Percentiles rank a stretch among this genome's conserved stretches.
phyloP scores from a whole-genome alignment of 169 alveolate species.

The Plasmodium vinckei region DNA sequence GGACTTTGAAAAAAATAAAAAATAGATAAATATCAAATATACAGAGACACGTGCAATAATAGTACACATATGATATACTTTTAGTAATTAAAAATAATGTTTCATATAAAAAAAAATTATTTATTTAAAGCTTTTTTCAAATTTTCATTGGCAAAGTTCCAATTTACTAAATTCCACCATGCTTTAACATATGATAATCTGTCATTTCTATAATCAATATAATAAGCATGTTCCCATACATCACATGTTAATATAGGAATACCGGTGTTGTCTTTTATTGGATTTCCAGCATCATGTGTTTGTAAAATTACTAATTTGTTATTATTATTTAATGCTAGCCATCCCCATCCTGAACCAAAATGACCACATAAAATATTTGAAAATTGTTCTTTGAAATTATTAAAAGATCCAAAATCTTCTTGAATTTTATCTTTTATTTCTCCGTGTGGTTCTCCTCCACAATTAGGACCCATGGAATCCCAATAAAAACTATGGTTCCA shows the following conservation, averaged over 20 bases:
- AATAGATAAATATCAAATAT: background rate
- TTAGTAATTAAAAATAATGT: background rate
- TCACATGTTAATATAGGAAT: constrained; percentile 93
- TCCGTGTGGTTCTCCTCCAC: constrained; percentile 93
- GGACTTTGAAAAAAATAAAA: constrained; percentile 1
- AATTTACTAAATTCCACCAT: constrained; percentile 95
- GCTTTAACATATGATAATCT: constrained; percentile 92
- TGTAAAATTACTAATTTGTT: constrained; percentile 92
- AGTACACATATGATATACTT: background rate
- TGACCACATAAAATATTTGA: constrained; percentile 90
- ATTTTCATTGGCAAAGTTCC: constrained; percentile 92
- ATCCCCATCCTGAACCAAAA: constrained; percentile 99
- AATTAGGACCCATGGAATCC: constrained; percentile 93
- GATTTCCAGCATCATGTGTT: constrained; percentile 94
- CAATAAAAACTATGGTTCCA: constrained; percentile 97
- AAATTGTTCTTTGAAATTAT: constrained; percentile 88
- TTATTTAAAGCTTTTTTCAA: constrained; percentile 77
- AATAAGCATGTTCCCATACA: constrained; percentile 98
- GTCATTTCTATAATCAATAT: constrained; percentile 93
- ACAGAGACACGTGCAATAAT: background rate
- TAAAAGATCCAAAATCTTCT: constrained; percentile 90
- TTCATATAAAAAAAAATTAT: constrained; percentile 3
- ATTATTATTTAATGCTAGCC: constrained; percentile 94
- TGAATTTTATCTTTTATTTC: constrained; percentile 87
- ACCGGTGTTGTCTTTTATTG: constrained; percentile 90